A percentile compares a stretch with the other conserved stretches of the same genome.
Evolutionary conservation across 257 asterid species (phyloP).

Genomic region (Thymus mandschuricus): DNA sequence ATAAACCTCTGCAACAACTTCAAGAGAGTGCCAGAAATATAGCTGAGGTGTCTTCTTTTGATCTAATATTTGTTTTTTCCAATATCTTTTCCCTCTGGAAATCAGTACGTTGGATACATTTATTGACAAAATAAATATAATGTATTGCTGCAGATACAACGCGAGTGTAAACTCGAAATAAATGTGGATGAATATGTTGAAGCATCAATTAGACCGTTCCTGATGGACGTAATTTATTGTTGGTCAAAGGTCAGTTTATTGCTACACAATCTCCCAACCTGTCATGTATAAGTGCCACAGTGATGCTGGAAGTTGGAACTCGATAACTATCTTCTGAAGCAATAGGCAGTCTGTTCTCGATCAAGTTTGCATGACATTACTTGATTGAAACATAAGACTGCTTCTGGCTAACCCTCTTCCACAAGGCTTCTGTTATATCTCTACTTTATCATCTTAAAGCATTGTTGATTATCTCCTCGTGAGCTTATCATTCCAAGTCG

Average conservation of each 20-base stretch:
- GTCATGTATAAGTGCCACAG: constrained; percentile 16
- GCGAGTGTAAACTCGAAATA: constrained; percentile 93
- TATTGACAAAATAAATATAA: constrained; percentile 23
- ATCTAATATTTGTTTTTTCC: constrained; percentile 18
- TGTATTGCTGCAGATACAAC: constrained; percentile 72
- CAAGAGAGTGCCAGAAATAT: constrained; percentile 93
- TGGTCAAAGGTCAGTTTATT: constrained; percentile 86
- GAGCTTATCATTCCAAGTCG: not conserved
- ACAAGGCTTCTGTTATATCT: not conserved
- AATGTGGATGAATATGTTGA: constrained; percentile 96
- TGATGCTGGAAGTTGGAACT: not conserved
- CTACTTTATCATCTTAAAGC: not conserved
- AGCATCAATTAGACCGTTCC: constrained; percentile 81
- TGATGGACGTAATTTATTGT: constrained; percentile 97
- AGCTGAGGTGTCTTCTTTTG: constrained; percentile 74
- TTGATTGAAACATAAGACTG: not conserved
- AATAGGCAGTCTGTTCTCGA: not conserved
- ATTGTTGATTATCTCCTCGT: not conserved
- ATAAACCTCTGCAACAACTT: constrained; percentile 92
- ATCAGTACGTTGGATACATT: not conserved
- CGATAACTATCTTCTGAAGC: constrained; percentile 1
- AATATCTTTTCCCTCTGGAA: constrained; percentile 7
- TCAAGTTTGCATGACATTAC: not conserved
- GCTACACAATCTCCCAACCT: constrained; percentile 6
- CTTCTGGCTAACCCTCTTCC: not conserved